Conservation (phyloP, 352 stramenopile species). For the Globisporangium spinosum region DNA sequence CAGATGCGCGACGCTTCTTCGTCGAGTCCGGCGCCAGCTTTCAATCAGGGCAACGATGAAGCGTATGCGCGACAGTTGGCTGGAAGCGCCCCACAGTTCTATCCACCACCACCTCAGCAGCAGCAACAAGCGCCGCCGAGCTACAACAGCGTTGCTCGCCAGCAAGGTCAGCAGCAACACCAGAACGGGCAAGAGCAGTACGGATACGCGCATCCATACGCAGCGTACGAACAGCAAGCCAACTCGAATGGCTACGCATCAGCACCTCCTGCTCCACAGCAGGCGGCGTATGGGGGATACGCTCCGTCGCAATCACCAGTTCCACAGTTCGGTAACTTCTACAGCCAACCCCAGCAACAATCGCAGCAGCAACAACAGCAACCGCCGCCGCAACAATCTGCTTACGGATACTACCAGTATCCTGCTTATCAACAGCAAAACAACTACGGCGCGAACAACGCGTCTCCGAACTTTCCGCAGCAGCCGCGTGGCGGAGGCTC, state of each 20-base stretch:
- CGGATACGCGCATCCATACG: constrained; percentile 28
- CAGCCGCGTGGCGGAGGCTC: background rate
- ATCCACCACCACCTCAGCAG: constrained; percentile 15
- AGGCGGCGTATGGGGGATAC: constrained; percentile 22
- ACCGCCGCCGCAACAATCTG: constrained; percentile 5
- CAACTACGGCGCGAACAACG: background rate
- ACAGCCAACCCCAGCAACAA: constrained; percentile 31
- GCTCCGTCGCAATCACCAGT: constrained; percentile 28
- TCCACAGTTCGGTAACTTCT: constrained; percentile 38
- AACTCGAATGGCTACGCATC: constrained; percentile 6
- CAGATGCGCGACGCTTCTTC: constrained; percentile 25
- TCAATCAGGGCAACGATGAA: constrained; percentile 36
- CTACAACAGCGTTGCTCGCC: constrained; percentile 36
- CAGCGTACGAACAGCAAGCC: constrained; percentile 44
- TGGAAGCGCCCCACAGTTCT: constrained; percentile 42
- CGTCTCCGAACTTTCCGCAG: background rate
- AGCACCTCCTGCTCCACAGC: constrained; percentile 14
- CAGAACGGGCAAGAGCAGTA: constrained; percentile 6
- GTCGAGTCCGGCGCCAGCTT: constrained; percentile 8
- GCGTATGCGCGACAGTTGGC: constrained; percentile 54
- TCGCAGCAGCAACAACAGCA: constrained; percentile 22
- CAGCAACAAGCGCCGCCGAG: constrained; percentile 24
- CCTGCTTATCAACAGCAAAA: constrained; percentile 30
- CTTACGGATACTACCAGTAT: constrained; percentile 44
- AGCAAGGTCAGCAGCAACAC: constrained; percentile 31